Conservation (phyloP, 129 eudicot genomes). For the Rutidosis leptorrhynchoides region DNA sequence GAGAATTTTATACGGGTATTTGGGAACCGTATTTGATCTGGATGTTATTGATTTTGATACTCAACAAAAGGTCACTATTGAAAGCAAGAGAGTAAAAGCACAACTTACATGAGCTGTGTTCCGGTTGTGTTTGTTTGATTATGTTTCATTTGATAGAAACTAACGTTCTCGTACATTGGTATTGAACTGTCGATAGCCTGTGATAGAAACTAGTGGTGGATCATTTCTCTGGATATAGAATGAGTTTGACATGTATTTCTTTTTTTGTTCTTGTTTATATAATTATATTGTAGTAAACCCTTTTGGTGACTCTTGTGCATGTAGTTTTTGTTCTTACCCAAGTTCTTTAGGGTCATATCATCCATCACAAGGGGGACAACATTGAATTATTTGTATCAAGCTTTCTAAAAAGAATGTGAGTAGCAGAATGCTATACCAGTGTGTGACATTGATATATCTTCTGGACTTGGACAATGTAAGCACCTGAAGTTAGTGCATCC, state of each 20-base stretch:
- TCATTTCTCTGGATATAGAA: conserved; percentile 16
- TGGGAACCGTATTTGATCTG: conserved; percentile 72
- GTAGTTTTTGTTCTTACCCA: too few species aligned
- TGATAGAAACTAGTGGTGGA: conserved; percentile 8
- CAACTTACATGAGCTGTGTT: conserved; percentile 3
- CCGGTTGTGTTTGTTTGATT: conserved; percentile 16
- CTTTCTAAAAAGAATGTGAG: too few species aligned
- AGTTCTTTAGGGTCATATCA: too few species aligned
- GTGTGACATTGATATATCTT: too few species aligned
- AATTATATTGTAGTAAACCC: conserved; percentile 5
- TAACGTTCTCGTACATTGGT: conserved; percentile 14
- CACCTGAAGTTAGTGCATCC: too few species aligned
- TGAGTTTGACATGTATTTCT: background rate
- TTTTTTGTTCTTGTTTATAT: background rate
- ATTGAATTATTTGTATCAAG: too few species aligned
- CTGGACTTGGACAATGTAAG: too few species aligned
- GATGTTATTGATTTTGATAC: conserved; percentile 70
- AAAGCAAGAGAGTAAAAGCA: conserved; percentile 53
- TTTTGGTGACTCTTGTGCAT: too few species aligned
- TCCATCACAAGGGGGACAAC: too few species aligned
- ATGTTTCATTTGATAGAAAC: conserved; percentile 27
- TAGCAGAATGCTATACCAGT: too few species aligned
- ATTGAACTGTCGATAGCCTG: background rate
- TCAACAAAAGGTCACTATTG: conserved; percentile 63
- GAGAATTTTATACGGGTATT: conserved; percentile 72